These are phyloP conservation scores for Colletotrichum sp. DNA, from an alignment of 2,329 filamentous ascomycete genomes.

Conservation along the genomic window DNA sequence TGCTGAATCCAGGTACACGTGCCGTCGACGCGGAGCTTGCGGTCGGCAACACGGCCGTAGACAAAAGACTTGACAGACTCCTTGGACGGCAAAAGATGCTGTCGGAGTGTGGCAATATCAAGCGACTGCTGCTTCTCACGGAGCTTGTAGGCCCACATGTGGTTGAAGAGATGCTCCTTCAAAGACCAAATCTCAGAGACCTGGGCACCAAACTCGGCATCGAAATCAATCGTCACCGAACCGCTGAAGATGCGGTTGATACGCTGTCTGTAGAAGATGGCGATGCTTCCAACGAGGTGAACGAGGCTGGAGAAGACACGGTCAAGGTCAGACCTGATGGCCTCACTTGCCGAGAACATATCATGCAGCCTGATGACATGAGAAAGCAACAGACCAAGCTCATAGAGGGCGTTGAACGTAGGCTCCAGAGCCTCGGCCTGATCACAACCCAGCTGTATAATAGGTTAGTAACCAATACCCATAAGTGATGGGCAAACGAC, in stretches of 20 bases:
- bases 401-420: constrained; percentile 42
- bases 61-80: constrained; percentile 30
- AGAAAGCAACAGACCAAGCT: constrained; percentile 40
- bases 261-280: constrained; percentile 37
- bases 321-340: constrained; percentile 35
- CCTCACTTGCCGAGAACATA: constrained; percentile 34
- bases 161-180: constrained; percentile 35
- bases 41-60: constrained; percentile 41
- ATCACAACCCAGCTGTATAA: constrained; percentile 37
- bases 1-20: constrained; percentile 44
- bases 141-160: constrained; percentile 40
- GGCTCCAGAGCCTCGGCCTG: constrained; percentile 42
- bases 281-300: constrained; percentile 36
- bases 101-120: constrained; percentile 33
- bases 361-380: constrained; percentile 40
- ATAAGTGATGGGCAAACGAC: accelerated
- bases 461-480: background rate
- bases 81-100: constrained; percentile 30
- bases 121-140: constrained; percentile 25
- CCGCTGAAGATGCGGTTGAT: constrained; percentile 33
- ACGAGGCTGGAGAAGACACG: constrained; percentile 40
- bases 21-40: constrained; percentile 40
- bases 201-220: constrained; percentile 37
- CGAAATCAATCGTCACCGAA: constrained; percentile 36
- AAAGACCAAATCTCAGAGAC: constrained; percentile 38